phyloP scores from a whole-genome alignment of 23 red algal genomes.

The Gracilariopsis chorda region DNA sequence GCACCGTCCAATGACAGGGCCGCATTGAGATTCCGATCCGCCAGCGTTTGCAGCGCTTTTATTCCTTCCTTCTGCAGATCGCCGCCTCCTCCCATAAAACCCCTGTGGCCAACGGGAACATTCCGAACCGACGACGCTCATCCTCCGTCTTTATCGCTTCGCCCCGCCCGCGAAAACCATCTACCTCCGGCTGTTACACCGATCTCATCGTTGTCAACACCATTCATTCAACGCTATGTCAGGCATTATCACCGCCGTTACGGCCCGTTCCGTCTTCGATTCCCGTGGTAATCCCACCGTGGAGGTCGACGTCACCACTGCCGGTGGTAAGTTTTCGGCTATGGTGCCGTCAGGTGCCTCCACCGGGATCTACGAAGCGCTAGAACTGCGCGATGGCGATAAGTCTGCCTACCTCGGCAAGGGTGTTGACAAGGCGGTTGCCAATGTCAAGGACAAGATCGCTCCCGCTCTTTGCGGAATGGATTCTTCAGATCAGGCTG shows the following conservation, averaged over 20 bases:
- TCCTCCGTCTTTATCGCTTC: too few relatives aligned
- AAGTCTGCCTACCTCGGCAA: conserved; percentile 78
- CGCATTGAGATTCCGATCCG: too few relatives aligned
- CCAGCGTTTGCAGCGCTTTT: too few relatives aligned
- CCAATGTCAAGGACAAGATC: conserved; percentile 87
- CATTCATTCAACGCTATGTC: neutral
- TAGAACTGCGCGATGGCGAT: conserved; percentile 87
- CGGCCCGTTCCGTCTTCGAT: conserved; percentile 84
- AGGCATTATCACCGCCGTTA: conserved; percentile 48
- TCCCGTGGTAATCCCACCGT: conserved; percentile 87
- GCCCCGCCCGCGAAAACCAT: too few relatives aligned
- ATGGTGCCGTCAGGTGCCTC: conserved; percentile 94
- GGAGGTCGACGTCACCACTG: conserved; percentile 82
- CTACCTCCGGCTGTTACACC: too few relatives aligned
- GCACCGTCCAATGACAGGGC: too few relatives aligned
- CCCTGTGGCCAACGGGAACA: too few relatives aligned
- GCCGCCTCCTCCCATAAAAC: too few relatives aligned
- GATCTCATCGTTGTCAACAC: too few relatives aligned
- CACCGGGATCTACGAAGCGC: conserved; percentile 91
- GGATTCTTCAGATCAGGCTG: conserved; percentile 78
- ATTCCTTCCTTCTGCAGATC: too few relatives aligned
- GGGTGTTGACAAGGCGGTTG: conserved; percentile 84
- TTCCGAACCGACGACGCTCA: too few relatives aligned
- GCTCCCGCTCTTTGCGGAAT: conserved; percentile 79
- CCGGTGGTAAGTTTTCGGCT: conserved; percentile 77